Percentiles rank a stretch among this genome's conserved stretches.
Conservation (phyloP, 257 asterid genomes). For the Forsythia viridissima region DNA sequence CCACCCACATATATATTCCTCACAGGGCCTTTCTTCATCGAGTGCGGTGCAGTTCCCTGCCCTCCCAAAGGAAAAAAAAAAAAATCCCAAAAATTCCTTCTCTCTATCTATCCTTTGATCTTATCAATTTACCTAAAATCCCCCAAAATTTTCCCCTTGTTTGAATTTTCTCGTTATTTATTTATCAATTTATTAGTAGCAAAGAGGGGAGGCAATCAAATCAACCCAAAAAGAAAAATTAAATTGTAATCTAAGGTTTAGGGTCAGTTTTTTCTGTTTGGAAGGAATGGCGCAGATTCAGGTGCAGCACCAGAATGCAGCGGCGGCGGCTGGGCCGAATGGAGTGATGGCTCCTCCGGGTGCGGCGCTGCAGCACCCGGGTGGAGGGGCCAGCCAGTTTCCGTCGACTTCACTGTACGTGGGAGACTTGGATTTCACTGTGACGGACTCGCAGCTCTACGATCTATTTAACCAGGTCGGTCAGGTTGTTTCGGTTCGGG, state of each 20-base stretch:
- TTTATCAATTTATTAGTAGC: background rate
- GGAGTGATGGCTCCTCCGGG: slow-evolving; percentile 43
- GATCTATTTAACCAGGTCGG: slow-evolving; percentile 84
- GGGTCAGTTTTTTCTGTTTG: background rate
- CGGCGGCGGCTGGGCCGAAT: slow-evolving; percentile 30
- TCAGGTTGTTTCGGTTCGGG: slow-evolving; percentile 81
- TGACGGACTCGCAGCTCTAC: slow-evolving; percentile 83
- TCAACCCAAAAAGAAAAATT: background rate
- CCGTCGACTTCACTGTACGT: slow-evolving; percentile 71
- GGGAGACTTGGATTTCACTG: slow-evolving; percentile 69
- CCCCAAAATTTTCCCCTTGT: background rate
- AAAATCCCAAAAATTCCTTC: background rate
- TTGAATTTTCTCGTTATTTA: background rate
- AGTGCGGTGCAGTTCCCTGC: slow-evolving; percentile 20
- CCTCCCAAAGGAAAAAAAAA: background rate
- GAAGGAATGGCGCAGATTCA: slow-evolving; percentile 19
- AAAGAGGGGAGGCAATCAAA: background rate
- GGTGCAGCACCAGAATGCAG: slow-evolving; percentile 18
- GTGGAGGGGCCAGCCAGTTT: slow-evolving; percentile 42
- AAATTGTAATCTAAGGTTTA: background rate
- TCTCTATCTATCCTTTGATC: background rate
- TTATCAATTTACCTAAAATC: background rate
- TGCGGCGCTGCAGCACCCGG: background rate
- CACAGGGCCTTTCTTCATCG: background rate
- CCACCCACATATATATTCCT: background rate